phyloP scores from a whole-genome alignment of 2,329 filamentous ascomycete species.

The Parascedosporium putredinis region DNA sequence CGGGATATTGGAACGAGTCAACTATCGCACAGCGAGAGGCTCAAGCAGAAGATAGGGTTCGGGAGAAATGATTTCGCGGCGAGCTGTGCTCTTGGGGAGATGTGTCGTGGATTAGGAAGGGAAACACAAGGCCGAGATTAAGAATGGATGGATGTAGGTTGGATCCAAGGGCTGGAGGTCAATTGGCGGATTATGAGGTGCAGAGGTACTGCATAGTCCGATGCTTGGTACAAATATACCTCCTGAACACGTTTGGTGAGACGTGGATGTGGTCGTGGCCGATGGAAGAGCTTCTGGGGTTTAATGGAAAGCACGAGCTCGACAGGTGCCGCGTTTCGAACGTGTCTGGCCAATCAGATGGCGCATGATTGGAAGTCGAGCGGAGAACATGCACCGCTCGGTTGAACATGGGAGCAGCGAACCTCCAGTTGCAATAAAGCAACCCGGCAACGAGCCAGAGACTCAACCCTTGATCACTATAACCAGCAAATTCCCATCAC shows the following conservation, averaged over 20 bases:
- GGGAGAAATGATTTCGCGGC: too few species aligned
- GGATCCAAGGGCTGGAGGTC: not conserved
- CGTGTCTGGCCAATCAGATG: not conserved
- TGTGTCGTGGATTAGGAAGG: too few species aligned
- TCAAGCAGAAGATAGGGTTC: not conserved
- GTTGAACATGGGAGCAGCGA: too few species aligned
- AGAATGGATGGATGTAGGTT: not conserved
- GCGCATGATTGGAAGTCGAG: not conserved
- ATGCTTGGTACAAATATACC: not conserved
- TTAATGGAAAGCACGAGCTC: slow-evolving; percentile 2
- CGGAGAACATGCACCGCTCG: not conserved
- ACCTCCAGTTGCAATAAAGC: not conserved
- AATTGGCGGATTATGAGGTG: not conserved
- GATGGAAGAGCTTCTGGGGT: slow-evolving; percentile 1
- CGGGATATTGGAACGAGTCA: not conserved
- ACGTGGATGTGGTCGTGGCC: not conserved
- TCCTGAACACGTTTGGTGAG: not conserved
- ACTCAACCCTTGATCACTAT: too few species aligned
- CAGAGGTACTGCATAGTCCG: not conserved
- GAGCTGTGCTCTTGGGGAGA: too few species aligned
- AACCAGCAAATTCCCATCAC: too few species aligned
- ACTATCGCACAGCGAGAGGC: not conserved
- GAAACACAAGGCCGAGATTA: not conserved
- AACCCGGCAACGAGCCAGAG: too few species aligned
- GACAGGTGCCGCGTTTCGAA: slow-evolving; percentile 1